Evolutionary conservation across 192 early-diverging fungal genomes (phyloP).

Genomic region (Gamsiella multidivaricata): DNA sequence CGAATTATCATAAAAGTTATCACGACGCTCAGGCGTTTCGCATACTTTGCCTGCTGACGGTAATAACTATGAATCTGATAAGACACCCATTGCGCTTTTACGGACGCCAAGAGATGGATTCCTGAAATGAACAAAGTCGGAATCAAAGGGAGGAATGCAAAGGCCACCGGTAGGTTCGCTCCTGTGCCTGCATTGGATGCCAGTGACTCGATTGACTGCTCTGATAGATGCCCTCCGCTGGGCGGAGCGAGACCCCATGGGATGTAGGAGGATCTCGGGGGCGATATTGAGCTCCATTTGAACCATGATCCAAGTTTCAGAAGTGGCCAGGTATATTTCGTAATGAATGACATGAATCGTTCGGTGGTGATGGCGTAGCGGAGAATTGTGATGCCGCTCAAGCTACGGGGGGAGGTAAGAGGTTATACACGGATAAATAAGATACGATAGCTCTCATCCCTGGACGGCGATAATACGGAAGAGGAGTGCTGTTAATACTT

Average conservation of each 20-base stretch:
- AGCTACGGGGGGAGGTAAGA: background rate
- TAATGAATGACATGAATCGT: background rate
- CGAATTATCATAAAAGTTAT: conserved; percentile 11
- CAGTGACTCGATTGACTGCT: background rate
- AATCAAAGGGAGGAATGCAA: conserved; percentile 10
- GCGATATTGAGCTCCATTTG: background rate
- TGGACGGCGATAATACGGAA: background rate
- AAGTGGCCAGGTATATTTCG: background rate
- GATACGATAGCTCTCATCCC: background rate
- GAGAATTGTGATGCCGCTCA: conserved; percentile 9
- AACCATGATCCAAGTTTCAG: background rate
- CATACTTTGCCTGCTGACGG: background rate
- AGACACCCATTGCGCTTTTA: conserved; percentile 7
- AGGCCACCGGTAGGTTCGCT: background rate
- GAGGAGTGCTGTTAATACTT: background rate
- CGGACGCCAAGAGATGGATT: conserved; percentile 15
- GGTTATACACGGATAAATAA: background rate
- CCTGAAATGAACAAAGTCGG: conserved; percentile 22
- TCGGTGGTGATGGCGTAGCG: conserved; percentile 11
- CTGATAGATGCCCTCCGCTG: background rate
- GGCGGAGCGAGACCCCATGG: conserved; percentile 7
- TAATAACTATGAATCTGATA: conserved; percentile 9
- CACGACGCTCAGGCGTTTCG: conserved; percentile 3
- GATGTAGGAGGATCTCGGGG: background rate
- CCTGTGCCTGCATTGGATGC: background rate